phyloP scores from a whole-genome alignment of 768 basidiomycete genomes.

The Clavulina sp. region DNA sequence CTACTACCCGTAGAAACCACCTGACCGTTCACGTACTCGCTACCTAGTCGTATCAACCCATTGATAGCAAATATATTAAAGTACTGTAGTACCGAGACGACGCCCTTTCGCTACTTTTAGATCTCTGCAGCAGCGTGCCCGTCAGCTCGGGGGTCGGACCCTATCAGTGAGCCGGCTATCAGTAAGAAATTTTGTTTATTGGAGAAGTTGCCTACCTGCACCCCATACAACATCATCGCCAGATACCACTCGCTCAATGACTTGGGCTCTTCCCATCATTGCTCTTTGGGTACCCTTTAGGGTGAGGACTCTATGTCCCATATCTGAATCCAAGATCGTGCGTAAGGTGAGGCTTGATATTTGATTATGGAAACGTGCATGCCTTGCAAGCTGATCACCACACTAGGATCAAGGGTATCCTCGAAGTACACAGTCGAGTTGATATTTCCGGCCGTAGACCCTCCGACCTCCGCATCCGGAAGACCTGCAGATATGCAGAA shows the following conservation, averaged over 20 bases:
- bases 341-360: constrained; percentile 1
- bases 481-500: constrained; percentile 87
- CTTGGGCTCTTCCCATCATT: constrained; percentile 71
- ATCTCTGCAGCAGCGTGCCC: constrained; percentile 81
- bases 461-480: constrained; percentile 36
- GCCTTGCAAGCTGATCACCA: constrained; percentile 53
- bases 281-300: constrained; percentile 55
- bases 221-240: constrained; percentile 58
- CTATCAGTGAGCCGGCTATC: no score
- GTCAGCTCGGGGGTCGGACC: constrained; percentile 77
- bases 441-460: constrained; percentile 39
- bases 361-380: background rate
- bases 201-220: no score
- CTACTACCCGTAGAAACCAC: no score
- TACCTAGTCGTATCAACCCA: no score
- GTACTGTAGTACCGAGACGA: no score
- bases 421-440: constrained; percentile 84
- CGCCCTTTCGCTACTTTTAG: no score
- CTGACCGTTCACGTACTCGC: no score
- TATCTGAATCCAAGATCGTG: constrained; percentile 31
- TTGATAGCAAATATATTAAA: no score
- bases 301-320: constrained; percentile 72
- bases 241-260: constrained; percentile 45
- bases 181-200: no score
- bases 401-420: constrained; percentile 50